A percentile compares a stretch with the other conserved stretches of the same genome.
phyloP scores from a whole-genome alignment of 1,139 yeast species.

The Diutina scorzettiae region DNA sequence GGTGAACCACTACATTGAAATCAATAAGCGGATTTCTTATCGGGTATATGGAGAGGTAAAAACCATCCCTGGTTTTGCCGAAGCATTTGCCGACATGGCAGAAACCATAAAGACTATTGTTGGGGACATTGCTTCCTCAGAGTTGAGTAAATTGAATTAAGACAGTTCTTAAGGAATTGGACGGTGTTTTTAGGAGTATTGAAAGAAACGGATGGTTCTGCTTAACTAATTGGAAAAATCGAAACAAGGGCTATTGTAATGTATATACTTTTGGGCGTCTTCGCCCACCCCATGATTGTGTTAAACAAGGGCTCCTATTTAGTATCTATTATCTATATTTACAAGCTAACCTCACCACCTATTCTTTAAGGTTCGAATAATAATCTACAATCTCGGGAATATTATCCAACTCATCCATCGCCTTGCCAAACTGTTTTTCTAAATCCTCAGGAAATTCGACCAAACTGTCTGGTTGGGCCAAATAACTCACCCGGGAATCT shows the following conservation, averaged over 20 bases:
- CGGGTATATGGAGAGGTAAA: constrained; percentile 24
- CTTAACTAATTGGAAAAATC: too few relatives aligned
- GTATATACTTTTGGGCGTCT: too few relatives aligned
- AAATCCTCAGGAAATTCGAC: constrained; percentile 44
- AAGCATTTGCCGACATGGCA: constrained; percentile 12
- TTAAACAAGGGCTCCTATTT: too few relatives aligned
- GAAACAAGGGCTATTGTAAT: too few relatives aligned
- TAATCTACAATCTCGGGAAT: constrained; percentile 74
- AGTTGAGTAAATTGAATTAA: neutral
- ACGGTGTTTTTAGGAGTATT: too few relatives aligned
- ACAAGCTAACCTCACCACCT: too few relatives aligned
- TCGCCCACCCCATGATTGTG: too few relatives aligned
- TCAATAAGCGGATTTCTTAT: constrained; percentile 30
- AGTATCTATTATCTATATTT: too few relatives aligned
- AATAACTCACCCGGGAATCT: constrained; percentile 60
- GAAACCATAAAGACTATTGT: neutral
- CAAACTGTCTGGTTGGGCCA: constrained; percentile 50
- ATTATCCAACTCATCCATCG: constrained; percentile 53
- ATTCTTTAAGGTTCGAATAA: constrained; percentile 39
- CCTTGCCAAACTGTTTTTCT: constrained; percentile 41
- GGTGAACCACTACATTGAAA: constrained; percentile 23
- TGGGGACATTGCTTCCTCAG: neutral
- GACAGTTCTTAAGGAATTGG: too few relatives aligned
- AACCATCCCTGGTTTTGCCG: constrained; percentile 8
- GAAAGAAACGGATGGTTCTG: too few relatives aligned